phyloP scores from a whole-genome alignment of 805 yeast genomes.

The Saturnispora hagleri region DNA sequence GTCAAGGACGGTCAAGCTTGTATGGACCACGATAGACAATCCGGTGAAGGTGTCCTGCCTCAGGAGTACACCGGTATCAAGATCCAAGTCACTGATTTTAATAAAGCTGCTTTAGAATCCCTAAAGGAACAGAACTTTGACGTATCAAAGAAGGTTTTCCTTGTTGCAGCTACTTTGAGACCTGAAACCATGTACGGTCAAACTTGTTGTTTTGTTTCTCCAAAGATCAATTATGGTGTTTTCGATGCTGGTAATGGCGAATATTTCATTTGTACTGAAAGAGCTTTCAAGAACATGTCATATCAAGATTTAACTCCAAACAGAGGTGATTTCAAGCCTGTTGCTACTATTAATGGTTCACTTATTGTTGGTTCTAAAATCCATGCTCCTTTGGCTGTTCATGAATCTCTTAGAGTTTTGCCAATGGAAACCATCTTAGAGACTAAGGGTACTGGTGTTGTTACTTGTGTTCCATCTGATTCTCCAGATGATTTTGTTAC shows the following conservation, averaged over 20 bases:
- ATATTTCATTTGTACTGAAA: conserved; percentile 78
- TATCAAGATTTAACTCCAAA: conserved; percentile 87
- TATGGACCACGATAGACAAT: conserved; percentile 96
- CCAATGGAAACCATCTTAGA: conserved; percentile 98
- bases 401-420: conserved; percentile 65
- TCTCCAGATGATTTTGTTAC: conserved; percentile 97
- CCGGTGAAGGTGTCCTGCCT: conserved; percentile 95
- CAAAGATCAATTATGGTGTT: conserved; percentile 85
- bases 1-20: conserved; percentile 99
- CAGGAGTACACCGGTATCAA: conserved; percentile 95
- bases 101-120: conserved; percentile 45
- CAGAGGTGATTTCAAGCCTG: conserved; percentile 68
- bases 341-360: conserved; percentile 55
- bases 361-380: conserved; percentile 79
- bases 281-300: conserved; percentile 96
- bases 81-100: conserved; percentile 59
- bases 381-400: conserved; percentile 70
- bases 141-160: conserved; percentile 44
- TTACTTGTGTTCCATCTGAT: conserved; percentile 97
- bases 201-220: conserved; percentile 95
- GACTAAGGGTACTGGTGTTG: conserved; percentile 97
- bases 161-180: conserved; percentile 95
- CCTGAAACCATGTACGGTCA: conserved; percentile 99
- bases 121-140: conserved; percentile 43
- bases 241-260: conserved; percentile 75